phyloP scores from a whole-genome alignment of 352 stramenopile species.

The Aphanomyces euteiches region DNA sequence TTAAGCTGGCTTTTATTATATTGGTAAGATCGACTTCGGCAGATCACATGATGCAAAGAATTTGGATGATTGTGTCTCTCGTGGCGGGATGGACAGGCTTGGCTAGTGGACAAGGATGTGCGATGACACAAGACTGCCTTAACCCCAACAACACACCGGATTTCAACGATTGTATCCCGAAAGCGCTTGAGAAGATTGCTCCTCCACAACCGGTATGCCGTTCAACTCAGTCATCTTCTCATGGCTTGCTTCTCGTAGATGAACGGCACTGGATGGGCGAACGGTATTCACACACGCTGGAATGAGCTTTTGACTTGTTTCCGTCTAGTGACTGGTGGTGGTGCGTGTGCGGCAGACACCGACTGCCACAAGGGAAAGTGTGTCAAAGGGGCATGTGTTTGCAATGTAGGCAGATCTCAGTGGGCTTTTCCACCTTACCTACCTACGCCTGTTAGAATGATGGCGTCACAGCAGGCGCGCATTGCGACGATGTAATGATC shows the following conservation, averaged over 20 bases:
- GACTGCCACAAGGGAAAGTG: constrained; percentile 70
- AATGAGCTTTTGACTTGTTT: background rate
- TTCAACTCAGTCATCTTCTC: background rate
- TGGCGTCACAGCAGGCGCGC: constrained; percentile 63
- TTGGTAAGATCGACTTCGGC: too few relatives aligned
- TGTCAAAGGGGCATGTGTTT: constrained; percentile 44
- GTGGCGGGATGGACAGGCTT: too few relatives aligned
- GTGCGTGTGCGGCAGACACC: constrained; percentile 43
- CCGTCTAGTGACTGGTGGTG: constrained; percentile 58
- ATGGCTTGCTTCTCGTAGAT: background rate
- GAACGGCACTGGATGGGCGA: constrained; percentile 40
- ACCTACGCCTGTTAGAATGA: constrained; percentile 34
- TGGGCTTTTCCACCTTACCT: background rate
- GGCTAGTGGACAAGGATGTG: background rate
- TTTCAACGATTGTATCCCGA: background rate
- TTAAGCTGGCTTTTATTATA: too few relatives aligned
- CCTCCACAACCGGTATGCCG: background rate
- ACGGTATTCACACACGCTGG: constrained; percentile 34
- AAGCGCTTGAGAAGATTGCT: background rate
- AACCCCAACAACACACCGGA: background rate
- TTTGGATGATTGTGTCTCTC: too few relatives aligned
- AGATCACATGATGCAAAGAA: too few relatives aligned
- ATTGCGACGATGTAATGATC: constrained; percentile 67
- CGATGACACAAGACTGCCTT: background rate
- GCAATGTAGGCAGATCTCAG: constrained; percentile 30